These are phyloP conservation scores for Solanum pimpinellifolium DNA, from an alignment of 257 asterid species.

Conservation along the genomic window DNA sequence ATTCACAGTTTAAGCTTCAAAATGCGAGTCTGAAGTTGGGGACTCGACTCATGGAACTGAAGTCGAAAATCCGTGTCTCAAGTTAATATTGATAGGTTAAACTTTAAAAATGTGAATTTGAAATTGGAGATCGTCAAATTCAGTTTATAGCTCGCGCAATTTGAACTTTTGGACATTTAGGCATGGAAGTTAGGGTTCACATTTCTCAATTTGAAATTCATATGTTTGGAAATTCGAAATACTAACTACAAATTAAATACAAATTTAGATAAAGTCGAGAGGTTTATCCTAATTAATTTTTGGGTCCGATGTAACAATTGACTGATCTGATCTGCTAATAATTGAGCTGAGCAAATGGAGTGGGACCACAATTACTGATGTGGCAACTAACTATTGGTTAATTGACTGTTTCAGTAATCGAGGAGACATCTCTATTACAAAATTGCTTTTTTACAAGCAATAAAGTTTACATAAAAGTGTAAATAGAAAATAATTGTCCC, in stretches of 20 bases:
- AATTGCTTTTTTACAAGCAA: neutral
- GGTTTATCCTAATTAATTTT: neutral
- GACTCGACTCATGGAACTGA: no score
- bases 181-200: neutral
- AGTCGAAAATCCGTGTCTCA: no score
- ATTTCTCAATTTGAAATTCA: neutral
- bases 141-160: neutral
- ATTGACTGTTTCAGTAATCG: constrained; percentile 30
- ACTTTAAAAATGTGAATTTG: neutral
- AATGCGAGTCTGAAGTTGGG: neutral
- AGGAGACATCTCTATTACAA: constrained; percentile 25
- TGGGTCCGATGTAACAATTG: neutral
- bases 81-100: no score
- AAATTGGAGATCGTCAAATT: neutral
- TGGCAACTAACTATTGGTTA: constrained; percentile 11
- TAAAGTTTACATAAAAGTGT: neutral
- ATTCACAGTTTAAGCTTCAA: neutral
- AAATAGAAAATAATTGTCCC: neutral
- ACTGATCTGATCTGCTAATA: neutral
- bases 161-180: neutral
- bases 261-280: neutral
- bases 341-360: neutral
- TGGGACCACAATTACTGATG: neutral
- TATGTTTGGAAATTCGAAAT: no score
- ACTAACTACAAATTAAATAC: no score